These are phyloP conservation scores for Durio zibethinus DNA, from an alignment of 345 rosid species.

Conservation along the genomic window DNA sequence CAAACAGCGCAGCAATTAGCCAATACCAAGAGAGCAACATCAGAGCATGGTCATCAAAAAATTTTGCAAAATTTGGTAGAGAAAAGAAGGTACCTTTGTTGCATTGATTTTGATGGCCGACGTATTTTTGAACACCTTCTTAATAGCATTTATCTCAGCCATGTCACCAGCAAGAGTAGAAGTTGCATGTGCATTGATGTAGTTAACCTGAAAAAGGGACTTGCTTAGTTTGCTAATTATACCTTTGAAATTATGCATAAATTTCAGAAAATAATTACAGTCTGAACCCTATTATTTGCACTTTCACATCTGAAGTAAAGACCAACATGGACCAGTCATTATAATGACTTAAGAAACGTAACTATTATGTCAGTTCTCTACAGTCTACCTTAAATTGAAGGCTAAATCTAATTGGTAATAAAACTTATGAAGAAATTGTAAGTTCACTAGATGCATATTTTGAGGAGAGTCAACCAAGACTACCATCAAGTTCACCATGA, in stretches of 20 bases:
- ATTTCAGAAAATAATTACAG: not conserved
- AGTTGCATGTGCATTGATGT: conserved; percentile 97
- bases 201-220: conserved; percentile 64
- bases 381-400: not conserved
- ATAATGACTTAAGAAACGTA: not conserved
- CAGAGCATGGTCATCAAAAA: conserved; percentile 2
- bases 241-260: not conserved
- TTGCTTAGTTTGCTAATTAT: not conserved
- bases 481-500: not conserved
- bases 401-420: not conserved
- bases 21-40: not conserved
- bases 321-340: not conserved
- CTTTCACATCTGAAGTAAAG: not conserved
- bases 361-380: not conserved
- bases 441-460: not conserved
- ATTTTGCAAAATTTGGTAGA: not conserved
- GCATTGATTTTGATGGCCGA: conserved; percentile 89
- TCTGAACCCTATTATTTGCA: not conserved
- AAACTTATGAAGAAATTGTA: not conserved
- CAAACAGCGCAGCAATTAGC: conserved; percentile 1
- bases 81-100: conserved; percentile 67
- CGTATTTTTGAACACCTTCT: conserved; percentile 84
- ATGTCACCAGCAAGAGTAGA: conserved; percentile 98
- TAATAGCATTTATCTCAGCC: conserved; percentile 94
- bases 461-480: not conserved